phyloP scores from a whole-genome alignment of 2,329 filamentous ascomycete genomes.

The Trichoderma sp. region DNA sequence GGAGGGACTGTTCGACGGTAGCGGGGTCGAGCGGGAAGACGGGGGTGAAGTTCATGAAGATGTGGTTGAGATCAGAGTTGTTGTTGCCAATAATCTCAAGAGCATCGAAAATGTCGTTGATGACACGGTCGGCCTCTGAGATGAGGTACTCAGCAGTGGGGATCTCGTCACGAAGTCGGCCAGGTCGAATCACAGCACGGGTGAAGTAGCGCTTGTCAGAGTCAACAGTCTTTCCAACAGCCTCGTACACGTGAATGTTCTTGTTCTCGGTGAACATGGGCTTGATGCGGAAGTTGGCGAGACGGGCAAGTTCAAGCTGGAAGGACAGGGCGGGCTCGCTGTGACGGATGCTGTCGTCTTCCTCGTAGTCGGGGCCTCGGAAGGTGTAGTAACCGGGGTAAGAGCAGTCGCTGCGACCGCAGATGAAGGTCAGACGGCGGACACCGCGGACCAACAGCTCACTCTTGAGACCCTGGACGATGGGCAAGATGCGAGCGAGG shows the following conservation, averaged over 20 bases:
- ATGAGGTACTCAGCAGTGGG: slow-evolving; percentile 98
- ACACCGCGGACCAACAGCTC: slow-evolving; percentile 80
- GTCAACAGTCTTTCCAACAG: slow-evolving; percentile 88
- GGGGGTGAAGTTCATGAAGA: slow-evolving; percentile 99
- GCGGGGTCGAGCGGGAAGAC: slow-evolving; percentile 88
- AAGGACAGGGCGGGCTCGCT: slow-evolving; percentile 95
- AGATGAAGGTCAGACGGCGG: slow-evolving; percentile 92
- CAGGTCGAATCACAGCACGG: slow-evolving; percentile 89
- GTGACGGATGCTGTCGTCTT: slow-evolving; percentile 95
- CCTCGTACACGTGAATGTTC: slow-evolving; percentile 98
- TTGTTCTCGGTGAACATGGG: slow-evolving; percentile 98
- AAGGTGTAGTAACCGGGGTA: slow-evolving; percentile 99
- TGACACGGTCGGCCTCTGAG: slow-evolving; percentile 91
- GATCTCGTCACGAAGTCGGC: slow-evolving; percentile 93
- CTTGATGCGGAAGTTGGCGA: slow-evolving; percentile 97
- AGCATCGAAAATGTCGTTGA: slow-evolving; percentile 97
- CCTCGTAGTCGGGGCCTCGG: slow-evolving; percentile 83
- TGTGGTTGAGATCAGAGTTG: slow-evolving; percentile 98
- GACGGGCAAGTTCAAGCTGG: slow-evolving; percentile 92
- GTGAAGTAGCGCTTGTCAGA: slow-evolving; percentile 99
- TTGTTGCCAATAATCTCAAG: slow-evolving; percentile 99
- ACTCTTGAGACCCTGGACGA: slow-evolving; percentile 78
- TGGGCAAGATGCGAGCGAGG: slow-evolving; percentile 67
- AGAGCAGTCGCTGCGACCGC: slow-evolving; percentile 87
- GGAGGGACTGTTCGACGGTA: slow-evolving; percentile 89